A percentile compares a stretch with the other conserved stretches of the same genome.
Conservation (phyloP, 305 asterid genomes). For the Rubia tinctorum region DNA sequence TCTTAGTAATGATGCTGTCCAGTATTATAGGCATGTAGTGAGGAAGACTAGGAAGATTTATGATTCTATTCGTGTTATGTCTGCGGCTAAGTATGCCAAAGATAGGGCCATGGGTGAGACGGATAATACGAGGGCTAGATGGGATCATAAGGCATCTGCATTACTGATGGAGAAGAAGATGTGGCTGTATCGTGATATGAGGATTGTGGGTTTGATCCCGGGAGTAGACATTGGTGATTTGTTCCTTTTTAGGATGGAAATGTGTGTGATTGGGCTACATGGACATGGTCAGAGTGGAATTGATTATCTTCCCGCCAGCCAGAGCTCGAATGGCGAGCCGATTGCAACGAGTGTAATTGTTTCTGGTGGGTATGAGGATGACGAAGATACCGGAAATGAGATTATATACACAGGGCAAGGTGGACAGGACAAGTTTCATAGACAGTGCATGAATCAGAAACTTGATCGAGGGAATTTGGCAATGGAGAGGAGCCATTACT, state of each 20-base stretch:
- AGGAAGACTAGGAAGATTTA: slow-evolving; percentile 61
- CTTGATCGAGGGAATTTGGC: slow-evolving; percentile 86
- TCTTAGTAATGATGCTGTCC: slow-evolving; percentile 47
- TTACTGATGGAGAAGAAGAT: slow-evolving; percentile 53
- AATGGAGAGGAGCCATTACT: slow-evolving; percentile 81
- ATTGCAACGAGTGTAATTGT: slow-evolving; percentile 89
- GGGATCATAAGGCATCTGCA: slow-evolving; percentile 64
- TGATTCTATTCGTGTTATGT: slow-evolving; percentile 63
- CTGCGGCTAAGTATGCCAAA: slow-evolving; percentile 44
- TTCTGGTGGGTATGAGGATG: slow-evolving; percentile 94
- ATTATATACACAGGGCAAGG: slow-evolving; percentile 93
- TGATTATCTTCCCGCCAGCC: slow-evolving; percentile 64
- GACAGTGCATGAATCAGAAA: slow-evolving; percentile 72
- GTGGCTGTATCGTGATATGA: slow-evolving; percentile 80
- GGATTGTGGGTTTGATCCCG: slow-evolving; percentile 77
- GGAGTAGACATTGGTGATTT: slow-evolving; percentile 75
- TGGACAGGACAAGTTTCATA: slow-evolving; percentile 67
- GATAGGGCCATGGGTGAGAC: slow-evolving; percentile 18
- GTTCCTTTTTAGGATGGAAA: slow-evolving; percentile 80
- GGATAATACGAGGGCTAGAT: slow-evolving; percentile 40
- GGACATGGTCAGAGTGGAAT: slow-evolving; percentile 94
- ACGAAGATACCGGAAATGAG: slow-evolving; percentile 74
- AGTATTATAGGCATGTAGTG: slow-evolving; percentile 44
- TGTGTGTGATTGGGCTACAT: slow-evolving; percentile 84
- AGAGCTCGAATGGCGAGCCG: slow-evolving; percentile 86